These are phyloP conservation scores for Pichiaceae sp. DNA, from an alignment of 1,139 yeast genomes.

Conservation along the genomic window DNA sequence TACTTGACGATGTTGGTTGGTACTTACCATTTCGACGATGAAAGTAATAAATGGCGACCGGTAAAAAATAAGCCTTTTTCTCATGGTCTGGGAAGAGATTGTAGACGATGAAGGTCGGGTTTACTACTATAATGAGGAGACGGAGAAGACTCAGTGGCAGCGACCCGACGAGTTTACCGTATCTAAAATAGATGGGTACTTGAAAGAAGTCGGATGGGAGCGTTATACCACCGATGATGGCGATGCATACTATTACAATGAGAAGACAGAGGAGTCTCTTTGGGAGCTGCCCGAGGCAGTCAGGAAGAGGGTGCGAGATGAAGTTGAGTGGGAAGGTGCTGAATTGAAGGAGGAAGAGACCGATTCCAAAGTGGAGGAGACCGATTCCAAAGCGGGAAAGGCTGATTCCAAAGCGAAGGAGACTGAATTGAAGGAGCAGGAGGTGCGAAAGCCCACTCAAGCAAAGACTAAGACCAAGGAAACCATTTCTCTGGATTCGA, in stretches of 20 bases:
- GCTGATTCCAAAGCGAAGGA: background rate
- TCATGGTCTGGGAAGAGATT: conserved; percentile 52
- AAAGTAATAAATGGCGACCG: background rate
- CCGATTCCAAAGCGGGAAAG: background rate
- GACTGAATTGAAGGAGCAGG: background rate
- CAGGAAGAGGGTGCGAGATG: conserved; percentile 2
- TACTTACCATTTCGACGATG: background rate
- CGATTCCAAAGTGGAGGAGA: background rate
- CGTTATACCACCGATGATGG: conserved; percentile 65
- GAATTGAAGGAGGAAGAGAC: background rate
- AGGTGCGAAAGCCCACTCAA: background rate
- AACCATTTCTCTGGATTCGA: background rate
- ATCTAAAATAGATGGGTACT: conserved; percentile 24
- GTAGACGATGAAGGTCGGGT: conserved; percentile 57
- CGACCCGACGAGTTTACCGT: conserved; percentile 49
- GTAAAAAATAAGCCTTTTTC: background rate
- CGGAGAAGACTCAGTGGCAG: conserved; percentile 76
- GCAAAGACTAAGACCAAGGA: conserved; percentile 7
- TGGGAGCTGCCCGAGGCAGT: conserved; percentile 69
- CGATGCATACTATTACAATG: conserved; percentile 57
- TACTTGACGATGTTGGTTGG: background rate
- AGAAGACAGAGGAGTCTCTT: conserved; percentile 55
- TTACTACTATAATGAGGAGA: conserved; percentile 62
- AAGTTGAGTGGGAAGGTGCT: background rate
- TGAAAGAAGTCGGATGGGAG: conserved; percentile 47